These are phyloP conservation scores for Trichoderma parareesei DNA, from an alignment of 495 filamentous ascomycete genomes.

Conservation along the genomic window DNA sequence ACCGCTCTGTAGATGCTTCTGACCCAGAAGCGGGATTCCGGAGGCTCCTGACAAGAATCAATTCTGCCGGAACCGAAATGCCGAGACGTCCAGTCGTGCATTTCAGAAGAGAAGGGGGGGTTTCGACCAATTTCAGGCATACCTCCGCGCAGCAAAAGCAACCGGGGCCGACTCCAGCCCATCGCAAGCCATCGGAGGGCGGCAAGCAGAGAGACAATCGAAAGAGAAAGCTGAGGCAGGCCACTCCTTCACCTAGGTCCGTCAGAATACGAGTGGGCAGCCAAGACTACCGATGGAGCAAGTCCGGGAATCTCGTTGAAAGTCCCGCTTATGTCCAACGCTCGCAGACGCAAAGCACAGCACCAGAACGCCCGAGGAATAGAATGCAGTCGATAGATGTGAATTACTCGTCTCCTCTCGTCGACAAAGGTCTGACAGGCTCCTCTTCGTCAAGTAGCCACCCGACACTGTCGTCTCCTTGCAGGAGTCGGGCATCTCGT, in stretches of 20 bases:
- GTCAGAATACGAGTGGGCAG: neutral
- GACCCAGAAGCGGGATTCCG: neutral
- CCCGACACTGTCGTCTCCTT: neutral
- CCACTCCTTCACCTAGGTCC: neutral
- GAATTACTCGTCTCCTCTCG: neutral
- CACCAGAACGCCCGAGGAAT: neutral
- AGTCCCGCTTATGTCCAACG: neutral
- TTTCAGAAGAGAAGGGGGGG: neutral
- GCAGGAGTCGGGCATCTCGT: neutral
- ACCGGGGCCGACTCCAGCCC: neutral
- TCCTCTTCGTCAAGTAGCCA: neutral
- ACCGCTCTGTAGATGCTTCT: neutral
- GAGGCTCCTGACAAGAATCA: neutral
- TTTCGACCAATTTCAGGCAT: neutral
- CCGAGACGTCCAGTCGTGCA: neutral
- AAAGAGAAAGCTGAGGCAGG: neutral
- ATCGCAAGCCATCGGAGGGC: neutral
- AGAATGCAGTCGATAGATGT: neutral
- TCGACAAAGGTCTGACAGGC: neutral
- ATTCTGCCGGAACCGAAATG: neutral
- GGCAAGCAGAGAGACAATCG: neutral
- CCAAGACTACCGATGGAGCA: neutral
- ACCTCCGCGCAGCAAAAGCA: neutral
- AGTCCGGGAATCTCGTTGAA: neutral
- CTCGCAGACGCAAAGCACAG: too few relatives aligned